Percentiles rank a stretch among this genome's conserved stretches.
These are phyloP conservation scores for Vigna trinervia DNA, from an alignment of 306 rosid genomes.

Conservation along the genomic window DNA sequence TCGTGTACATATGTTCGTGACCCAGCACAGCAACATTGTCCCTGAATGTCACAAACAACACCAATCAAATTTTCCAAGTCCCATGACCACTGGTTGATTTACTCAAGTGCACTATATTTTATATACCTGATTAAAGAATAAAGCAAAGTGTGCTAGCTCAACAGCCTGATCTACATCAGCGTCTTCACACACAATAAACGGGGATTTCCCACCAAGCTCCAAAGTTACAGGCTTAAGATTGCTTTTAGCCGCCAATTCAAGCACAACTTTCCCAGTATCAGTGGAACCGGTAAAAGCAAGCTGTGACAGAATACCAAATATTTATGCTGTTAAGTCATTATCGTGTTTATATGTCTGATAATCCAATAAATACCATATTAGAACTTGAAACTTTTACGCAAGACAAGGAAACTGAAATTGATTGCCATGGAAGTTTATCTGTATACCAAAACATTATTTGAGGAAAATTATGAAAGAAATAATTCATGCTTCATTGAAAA, in stretches of 20 bases:
- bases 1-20: conserved; percentile 96
- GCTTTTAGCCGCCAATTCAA: conserved; percentile 78
- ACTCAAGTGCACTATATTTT: neutral
- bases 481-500: no score
- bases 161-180: conserved; percentile 91
- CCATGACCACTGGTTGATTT: conserved; percentile 7
- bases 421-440: neutral
- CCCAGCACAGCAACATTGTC: conserved; percentile 97
- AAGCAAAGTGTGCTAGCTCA: conserved; percentile 86
- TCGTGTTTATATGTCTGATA: conserved; percentile 7
- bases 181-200: conserved; percentile 88
- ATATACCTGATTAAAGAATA: conserved; percentile 86
- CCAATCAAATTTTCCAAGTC: conserved; percentile 24
- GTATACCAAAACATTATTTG: no score
- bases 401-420: neutral
- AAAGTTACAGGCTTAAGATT: conserved; percentile 85
- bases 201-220: conserved; percentile 98
- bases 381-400: conserved; percentile 18
- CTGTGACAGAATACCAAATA: conserved; percentile 54
- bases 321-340: conserved; percentile 20
- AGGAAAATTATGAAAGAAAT: no score
- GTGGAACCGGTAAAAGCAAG: conserved; percentile 97
- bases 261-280: conserved; percentile 78
- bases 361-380: conserved; percentile 17
- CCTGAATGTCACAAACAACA: conserved; percentile 55